These are phyloP conservation scores for Colletotrichum falcatum DNA, from an alignment of 2,329 filamentous ascomycete species.

Conservation along the genomic window DNA sequence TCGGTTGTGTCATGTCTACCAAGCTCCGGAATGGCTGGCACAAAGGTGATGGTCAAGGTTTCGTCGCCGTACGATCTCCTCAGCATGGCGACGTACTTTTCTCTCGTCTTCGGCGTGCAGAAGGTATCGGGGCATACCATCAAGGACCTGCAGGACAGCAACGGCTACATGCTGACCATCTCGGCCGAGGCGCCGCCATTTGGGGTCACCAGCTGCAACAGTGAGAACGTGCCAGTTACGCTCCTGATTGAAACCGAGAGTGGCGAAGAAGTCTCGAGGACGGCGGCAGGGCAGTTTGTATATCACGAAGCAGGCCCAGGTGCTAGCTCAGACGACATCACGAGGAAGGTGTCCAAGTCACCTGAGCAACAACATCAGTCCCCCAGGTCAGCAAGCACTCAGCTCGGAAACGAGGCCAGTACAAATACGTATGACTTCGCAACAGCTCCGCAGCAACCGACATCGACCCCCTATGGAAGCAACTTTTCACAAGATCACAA, in stretches of 20 bases:
- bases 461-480: slow-evolving; percentile 49
- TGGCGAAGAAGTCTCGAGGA: slow-evolving; percentile 66
- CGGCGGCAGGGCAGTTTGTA: slow-evolving; percentile 59
- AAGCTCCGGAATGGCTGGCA: slow-evolving; percentile 74
- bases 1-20: slow-evolving; percentile 79
- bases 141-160: slow-evolving; percentile 67
- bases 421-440: slow-evolving; percentile 69
- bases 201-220: slow-evolving; percentile 62
- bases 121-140: slow-evolving; percentile 74
- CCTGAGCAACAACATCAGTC: slow-evolving; percentile 59
- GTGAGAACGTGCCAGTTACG: slow-evolving; percentile 66
- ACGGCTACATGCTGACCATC: slow-evolving; percentile 78
- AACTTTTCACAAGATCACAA: slow-evolving; percentile 56
- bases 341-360: slow-evolving; percentile 56
- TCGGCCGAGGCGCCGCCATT: slow-evolving; percentile 77
- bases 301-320: slow-evolving; percentile 54
- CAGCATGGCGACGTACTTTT: slow-evolving; percentile 69
- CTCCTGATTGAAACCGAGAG: slow-evolving; percentile 64
- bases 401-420: slow-evolving; percentile 55
- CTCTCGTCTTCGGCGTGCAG: slow-evolving; percentile 82
- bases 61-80: slow-evolving; percentile 80
- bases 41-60: slow-evolving; percentile 79
- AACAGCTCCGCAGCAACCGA: slow-evolving; percentile 57
- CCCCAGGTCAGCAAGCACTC: slow-evolving; percentile 46
- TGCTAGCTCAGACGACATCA: slow-evolving; percentile 55